Conservation (phyloP, 179 eudicot genomes). For the Patellifolia procumbens region DNA sequence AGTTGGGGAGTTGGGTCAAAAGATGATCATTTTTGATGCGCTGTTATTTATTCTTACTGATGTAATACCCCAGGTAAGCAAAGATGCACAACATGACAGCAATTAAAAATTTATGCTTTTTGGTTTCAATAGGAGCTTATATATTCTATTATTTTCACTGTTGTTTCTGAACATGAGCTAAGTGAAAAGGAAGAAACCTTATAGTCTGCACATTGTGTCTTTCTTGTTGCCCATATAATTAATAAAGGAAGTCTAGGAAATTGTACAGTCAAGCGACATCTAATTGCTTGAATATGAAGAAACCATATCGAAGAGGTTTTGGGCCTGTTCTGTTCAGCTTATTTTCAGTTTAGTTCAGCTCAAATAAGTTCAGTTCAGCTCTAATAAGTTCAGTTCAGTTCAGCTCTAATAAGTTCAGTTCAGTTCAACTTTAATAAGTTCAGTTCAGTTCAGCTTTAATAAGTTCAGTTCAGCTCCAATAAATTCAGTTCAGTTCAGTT, state of each 20-base stretch:
- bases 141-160: not conserved
- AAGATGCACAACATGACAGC: not conserved
- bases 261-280: slow-evolving; percentile 80
- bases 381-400: no score
- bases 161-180: not conserved
- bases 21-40: not conserved
- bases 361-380: no score
- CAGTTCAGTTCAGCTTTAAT: no score
- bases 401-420: no score
- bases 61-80: not conserved
- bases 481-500: no score
- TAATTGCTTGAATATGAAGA: slow-evolving; percentile 77
- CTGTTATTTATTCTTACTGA: not conserved
- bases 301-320: slow-evolving; percentile 45
- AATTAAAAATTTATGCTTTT: not conserved
- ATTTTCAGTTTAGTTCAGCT: no score
- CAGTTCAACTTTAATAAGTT: no score
- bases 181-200: not conserved
- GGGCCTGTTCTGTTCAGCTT: no score
- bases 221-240: slow-evolving; percentile 55
- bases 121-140: not conserved
- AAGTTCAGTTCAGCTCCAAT: no score
- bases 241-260: slow-evolving; percentile 87
- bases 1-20: not conserved
- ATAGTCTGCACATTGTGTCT: not conserved